These are phyloP conservation scores for Hypsizygus marmoreus DNA, from an alignment of 768 basidiomycete genomes.

Conservation along the genomic window DNA sequence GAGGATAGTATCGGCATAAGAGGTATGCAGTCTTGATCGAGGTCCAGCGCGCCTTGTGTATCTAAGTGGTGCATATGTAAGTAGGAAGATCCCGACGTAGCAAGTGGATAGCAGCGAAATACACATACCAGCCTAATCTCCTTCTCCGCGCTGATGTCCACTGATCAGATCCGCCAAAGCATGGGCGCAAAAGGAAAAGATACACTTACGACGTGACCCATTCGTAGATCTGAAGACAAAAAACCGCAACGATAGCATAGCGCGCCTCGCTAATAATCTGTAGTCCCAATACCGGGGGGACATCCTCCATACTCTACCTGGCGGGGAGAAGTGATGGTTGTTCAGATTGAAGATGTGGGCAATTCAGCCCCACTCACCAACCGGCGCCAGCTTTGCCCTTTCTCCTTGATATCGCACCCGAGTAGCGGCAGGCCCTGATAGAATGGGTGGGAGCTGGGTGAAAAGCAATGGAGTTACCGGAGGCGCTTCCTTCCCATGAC, in stretches of 20 bases:
- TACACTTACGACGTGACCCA: constrained; percentile 37
- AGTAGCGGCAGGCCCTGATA: no score
- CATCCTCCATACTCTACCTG: constrained; percentile 10
- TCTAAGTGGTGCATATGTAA: constrained; percentile 20
- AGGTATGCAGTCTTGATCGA: constrained; percentile 41
- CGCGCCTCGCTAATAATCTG: constrained; percentile 24
- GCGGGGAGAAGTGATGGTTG: constrained; percentile 4
- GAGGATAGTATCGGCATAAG: constrained; percentile 43
- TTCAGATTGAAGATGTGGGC: no score
- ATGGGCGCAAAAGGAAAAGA: background rate
- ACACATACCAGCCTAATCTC: constrained; percentile 37
- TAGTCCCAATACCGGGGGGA: constrained; percentile 7
- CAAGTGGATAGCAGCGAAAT: background rate
- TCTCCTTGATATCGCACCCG: no score
- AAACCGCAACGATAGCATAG: constrained; percentile 34
- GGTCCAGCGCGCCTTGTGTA: constrained; percentile 37
- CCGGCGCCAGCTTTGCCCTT: no score
- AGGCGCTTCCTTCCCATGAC: no score
- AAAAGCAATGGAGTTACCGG: no score
- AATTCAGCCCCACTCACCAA: no score
- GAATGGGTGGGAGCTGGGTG: no score
- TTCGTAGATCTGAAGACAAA: constrained; percentile 36
- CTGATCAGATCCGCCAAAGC: background rate
- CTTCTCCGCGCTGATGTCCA: constrained; percentile 24
- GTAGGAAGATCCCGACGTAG: background rate